Evolutionary conservation across 345 rosid species (phyloP).

Genomic region (Populus ilicifolia): DNA sequence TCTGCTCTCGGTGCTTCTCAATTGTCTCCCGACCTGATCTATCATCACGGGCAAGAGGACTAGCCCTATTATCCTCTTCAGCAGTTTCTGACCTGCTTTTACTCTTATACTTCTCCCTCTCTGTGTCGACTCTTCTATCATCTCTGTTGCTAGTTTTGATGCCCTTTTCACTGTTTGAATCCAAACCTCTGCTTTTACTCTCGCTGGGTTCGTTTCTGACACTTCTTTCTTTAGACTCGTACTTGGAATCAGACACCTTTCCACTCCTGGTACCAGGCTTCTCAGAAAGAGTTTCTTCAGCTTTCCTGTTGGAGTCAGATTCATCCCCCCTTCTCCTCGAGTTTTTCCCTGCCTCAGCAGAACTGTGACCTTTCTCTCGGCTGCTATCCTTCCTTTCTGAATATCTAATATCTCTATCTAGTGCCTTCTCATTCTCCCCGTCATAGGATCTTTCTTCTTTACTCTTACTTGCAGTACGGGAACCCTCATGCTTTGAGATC

Average conservation of each 20-base stretch:
- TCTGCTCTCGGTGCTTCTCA: constrained; percentile 59
- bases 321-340: constrained; percentile 94
- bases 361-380: constrained; percentile 69
- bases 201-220: constrained; percentile 55
- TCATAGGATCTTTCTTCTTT: constrained; percentile 65
- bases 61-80: constrained; percentile 64
- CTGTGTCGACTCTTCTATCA: constrained; percentile 53
- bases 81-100: constrained; percentile 46
- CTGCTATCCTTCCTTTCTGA: constrained; percentile 65
- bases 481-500: constrained; percentile 52
- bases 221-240: constrained; percentile 54
- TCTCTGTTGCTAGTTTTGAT: constrained; percentile 56
- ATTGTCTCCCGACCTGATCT: constrained; percentile 43
- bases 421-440: constrained; percentile 44
- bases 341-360: constrained; percentile 51
- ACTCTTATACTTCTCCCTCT: constrained; percentile 54
- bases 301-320: constrained; percentile 39
- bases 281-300: constrained; percentile 49
- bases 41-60: constrained; percentile 55
- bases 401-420: constrained; percentile 57
- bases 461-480: constrained; percentile 52
- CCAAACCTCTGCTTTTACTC: constrained; percentile 44
- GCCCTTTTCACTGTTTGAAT: constrained; percentile 52
- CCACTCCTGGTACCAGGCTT: constrained; percentile 51
- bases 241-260: constrained; percentile 59